phyloP scores from a whole-genome alignment of 495 filamentous ascomycete species.

The Cladorrhinum samala region DNA sequence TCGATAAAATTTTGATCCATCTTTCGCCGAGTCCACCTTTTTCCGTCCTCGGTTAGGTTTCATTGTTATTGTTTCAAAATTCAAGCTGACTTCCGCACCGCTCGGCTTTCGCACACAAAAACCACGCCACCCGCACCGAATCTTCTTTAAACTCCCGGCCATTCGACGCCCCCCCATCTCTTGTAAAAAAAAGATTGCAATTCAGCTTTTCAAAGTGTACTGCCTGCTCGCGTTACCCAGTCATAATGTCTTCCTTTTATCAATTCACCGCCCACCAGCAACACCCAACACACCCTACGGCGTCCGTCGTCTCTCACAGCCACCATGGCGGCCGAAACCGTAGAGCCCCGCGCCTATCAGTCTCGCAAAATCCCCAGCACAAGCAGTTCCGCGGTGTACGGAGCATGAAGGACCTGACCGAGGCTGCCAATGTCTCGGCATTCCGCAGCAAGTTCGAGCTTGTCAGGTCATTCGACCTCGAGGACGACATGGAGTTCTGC shows the following conservation, averaged over 20 bases:
- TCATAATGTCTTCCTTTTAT: constrained; percentile 72
- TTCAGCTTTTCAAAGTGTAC: constrained; percentile 9
- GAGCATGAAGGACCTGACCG: constrained; percentile 84
- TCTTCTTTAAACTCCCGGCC: constrained; percentile 15
- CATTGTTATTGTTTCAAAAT: constrained; percentile 31
- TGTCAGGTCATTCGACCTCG: constrained; percentile 89
- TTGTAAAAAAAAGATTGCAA: background rate
- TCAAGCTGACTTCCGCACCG: constrained; percentile 9
- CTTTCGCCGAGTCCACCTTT: constrained; percentile 1
- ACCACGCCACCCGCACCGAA: constrained; percentile 14
- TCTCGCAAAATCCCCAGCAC: constrained; percentile 66
- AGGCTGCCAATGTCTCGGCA: constrained; percentile 62
- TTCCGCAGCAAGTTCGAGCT: constrained; percentile 86
- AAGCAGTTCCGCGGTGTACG: constrained; percentile 77
- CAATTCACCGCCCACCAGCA: constrained; percentile 61
- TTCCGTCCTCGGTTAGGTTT: constrained; percentile 16
- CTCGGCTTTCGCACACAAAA: constrained; percentile 18
- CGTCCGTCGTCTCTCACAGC: constrained; percentile 53
- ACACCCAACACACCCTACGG: constrained; percentile 53
- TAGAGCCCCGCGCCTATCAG: constrained; percentile 73
- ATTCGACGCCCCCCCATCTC: constrained; percentile 1
- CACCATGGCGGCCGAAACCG: constrained; percentile 84
- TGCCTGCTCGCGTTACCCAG: constrained; percentile 8
- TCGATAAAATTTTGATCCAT: constrained; percentile 2
- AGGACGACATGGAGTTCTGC: constrained; percentile 96